Evolutionary conservation across 352 stramenopile species (phyloP).

Genomic region (Pythium guiyangense): DNA sequence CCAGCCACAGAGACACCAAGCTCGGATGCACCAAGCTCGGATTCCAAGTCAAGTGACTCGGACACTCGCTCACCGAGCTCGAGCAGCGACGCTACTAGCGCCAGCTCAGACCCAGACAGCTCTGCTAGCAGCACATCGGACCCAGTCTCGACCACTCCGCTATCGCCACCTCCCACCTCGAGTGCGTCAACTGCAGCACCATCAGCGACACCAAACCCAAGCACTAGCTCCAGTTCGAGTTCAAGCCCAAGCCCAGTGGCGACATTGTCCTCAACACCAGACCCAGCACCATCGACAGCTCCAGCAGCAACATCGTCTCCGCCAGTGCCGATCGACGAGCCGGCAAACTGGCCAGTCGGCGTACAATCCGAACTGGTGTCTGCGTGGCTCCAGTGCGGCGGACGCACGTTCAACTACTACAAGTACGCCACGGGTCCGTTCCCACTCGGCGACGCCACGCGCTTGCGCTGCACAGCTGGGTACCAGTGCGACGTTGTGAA

Average conservation of each 20-base stretch:
- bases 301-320: background rate
- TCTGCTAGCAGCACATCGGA: too few species aligned
- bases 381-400: conserved; percentile 27
- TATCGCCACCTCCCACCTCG: too few species aligned
- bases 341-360: too few species aligned
- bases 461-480: conserved; percentile 18
- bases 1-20: too few species aligned
- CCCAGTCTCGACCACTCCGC: too few species aligned
- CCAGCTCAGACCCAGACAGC: too few species aligned
- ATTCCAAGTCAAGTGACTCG: background rate
- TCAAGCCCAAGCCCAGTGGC: conserved; percentile 2
- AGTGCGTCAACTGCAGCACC: background rate
- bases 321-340: background rate
- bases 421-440: conserved; percentile 15
- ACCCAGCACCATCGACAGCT: background rate
- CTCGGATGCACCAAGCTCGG: too few species aligned
- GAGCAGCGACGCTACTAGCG: background rate
- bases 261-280: too few species aligned
- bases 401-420: conserved; percentile 23
- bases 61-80: background rate
- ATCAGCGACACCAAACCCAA: background rate
- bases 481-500: conserved; percentile 31
- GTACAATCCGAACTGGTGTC: conserved; percentile 8
- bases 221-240: background rate
- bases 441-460: conserved; percentile 10